Evolutionary conservation across 1,284 basidiomycete genomes (phyloP), one percentile per base, ranked within the genome.

Genomic region (Austroboletus niveus): DNA sequence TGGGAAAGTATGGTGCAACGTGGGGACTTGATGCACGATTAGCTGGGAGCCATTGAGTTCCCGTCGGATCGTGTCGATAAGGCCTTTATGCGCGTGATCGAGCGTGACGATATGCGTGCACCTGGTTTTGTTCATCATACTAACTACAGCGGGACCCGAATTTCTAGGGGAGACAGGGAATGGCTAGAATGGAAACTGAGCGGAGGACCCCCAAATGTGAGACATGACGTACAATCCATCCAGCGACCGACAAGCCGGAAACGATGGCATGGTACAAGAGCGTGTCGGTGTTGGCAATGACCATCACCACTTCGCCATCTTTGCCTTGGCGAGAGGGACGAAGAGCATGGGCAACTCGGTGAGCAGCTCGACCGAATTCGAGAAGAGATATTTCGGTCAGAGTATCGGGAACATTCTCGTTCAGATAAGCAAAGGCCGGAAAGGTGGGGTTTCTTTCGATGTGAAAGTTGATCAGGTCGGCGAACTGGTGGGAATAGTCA

Each of bases 141-240:
- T 55, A 0, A 62, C 51, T 35, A 73, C 49, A 1, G 69, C 71
- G 1, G 55, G 54, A 0, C 59, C 56, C 3, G 70, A 64, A 32
- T 74, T 74, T 17, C 71, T 60, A 1, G 60, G 60, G 0, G 72
- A 73, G 1, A 62, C 63, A 0, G 62, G 64, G 45, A 75, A 72
- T 5, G 72, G 72, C 71, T 73, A 46, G n/a, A 38, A 1, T 2
- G 4, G 8, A 30, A 29, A 22, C 8, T 52, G 42, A 54, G 42
- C 43, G 38, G 7, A 8, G 4, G 4, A 9, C 9, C 2, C 2
- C 20, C 40, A 12, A 24, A 27, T 5, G n/a, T 8, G 20, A 4
- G 54, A 57, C 15, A 45, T 14, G 22, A 45, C 49, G 5, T 35
- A 71, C 69, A n/a, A 64, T 58, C n/a, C 60, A 55, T 38, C 72